Percentiles rank a stretch among this genome's conserved stretches.
These are phyloP conservation scores for Penicillium sp. DNA, from an alignment of 2,329 filamentous ascomycete genomes.

Conservation along the genomic window DNA sequence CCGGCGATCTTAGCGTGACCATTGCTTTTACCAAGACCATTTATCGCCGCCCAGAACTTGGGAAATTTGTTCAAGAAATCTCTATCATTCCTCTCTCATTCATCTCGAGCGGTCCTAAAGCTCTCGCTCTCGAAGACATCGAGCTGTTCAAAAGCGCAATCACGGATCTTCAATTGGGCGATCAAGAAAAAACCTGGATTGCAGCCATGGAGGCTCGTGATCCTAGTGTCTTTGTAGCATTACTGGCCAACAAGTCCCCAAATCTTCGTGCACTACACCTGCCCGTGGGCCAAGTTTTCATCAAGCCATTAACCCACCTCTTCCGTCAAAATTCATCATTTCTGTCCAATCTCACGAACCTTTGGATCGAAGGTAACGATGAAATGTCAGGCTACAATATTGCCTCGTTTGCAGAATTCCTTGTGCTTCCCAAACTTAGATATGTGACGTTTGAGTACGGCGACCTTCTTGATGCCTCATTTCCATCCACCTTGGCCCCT, in stretches of 20 bases:
- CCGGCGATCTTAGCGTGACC: neutral
- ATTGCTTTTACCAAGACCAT: slow-evolving; percentile 16
- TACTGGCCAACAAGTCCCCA: slow-evolving; percentile 21
- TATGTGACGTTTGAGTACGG: slow-evolving; percentile 13
- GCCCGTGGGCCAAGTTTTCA: slow-evolving; percentile 8
- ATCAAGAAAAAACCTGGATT: slow-evolving; percentile 21
- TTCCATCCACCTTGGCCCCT: slow-evolving; percentile 9
- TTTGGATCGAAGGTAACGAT: slow-evolving; percentile 10
- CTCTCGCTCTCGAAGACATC: neutral
- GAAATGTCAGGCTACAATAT: slow-evolving; percentile 10
- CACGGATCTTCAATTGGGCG: slow-evolving; percentile 10
- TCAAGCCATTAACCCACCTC: slow-evolving; percentile 7
- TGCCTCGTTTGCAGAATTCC: slow-evolving; percentile 9
- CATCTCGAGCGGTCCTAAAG: neutral
- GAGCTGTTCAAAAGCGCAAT: slow-evolving; percentile 10
- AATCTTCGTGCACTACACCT: slow-evolving; percentile 20
- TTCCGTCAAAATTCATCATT: slow-evolving; percentile 13
- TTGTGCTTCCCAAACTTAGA: slow-evolving; percentile 11
- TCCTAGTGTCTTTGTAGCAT: slow-evolving; percentile 14
- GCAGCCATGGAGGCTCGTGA: slow-evolving; percentile 6
- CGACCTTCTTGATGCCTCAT: slow-evolving; percentile 9
- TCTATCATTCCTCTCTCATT: neutral
- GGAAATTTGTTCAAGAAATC: slow-evolving; percentile 15
- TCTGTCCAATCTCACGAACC: slow-evolving; percentile 14
- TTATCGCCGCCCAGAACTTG: slow-evolving; percentile 20